Base-by-base conservation (phyloP, 768 basidiomycete genomes). In the Suillus americanus region DNA sequence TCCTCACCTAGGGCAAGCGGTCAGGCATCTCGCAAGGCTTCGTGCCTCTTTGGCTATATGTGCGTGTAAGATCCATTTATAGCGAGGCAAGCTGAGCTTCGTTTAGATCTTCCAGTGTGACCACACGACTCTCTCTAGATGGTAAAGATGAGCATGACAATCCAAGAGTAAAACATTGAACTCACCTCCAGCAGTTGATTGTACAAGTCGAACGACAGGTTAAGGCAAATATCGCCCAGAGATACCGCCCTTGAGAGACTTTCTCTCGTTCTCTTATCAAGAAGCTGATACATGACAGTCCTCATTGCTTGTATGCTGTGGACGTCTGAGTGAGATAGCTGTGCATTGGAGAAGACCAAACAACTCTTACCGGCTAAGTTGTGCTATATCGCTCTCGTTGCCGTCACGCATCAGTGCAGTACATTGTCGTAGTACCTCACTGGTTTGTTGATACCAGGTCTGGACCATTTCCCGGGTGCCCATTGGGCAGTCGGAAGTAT, bases 361-460 rank as follows among this genome's bases (percentile, higher is more conserved):
- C 18, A 20, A 40, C 57, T 33, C 53, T 16, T 25, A 59, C 57
- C 57, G 57, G 28, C 57, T 59, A 41, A 59, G 25, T 40, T 59
- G 57, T 13, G 40, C 57, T 3, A 59, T 18, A 13, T 59, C 57
- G 18, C 25, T 30, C 40, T 59, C 57, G 20, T 40, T 41, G 18
- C 25, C 57, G 25, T 41, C 3, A 13, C 57, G 1, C 57, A 59
- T 59, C 16, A 59, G 40, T 25, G 40, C 25, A 5, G 57, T 59
- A 59, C 57, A 59, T 28, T 59, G 57, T 30, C 57, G 57, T 18
- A 59, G 57, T 7, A 59, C 57, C 18, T 59, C 57, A 12, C 57
- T 59, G 10, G 57, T 59, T 40, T 59, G 57, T 12, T 59, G 57
- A 59, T 59, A 59, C 57, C 57, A 59, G 10, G 57, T 12, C 18